These are phyloP conservation scores for Entoloma clypeatum DNA, from an alignment of 1,284 basidiomycete species.

Conservation along the genomic window DNA sequence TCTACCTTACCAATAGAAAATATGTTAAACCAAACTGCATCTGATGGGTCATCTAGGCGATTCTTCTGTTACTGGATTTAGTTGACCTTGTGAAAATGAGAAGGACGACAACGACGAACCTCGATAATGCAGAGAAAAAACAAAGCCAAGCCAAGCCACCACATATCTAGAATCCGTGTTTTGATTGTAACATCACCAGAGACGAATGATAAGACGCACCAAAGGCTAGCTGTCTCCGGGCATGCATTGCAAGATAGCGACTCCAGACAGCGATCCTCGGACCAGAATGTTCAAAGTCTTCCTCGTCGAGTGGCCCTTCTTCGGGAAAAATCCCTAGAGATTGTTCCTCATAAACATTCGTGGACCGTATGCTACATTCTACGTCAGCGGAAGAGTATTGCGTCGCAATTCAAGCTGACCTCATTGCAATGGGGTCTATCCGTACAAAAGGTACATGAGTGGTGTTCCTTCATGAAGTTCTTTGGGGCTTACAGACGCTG, in stretches of 20 bases:
- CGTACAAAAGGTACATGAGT: too few relatives aligned
- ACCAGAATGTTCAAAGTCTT: slow-evolving; percentile 41
- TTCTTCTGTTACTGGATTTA: slow-evolving; percentile 39
- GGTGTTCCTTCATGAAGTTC: too few relatives aligned
- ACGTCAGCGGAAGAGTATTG: not conserved
- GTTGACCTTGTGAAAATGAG: slow-evolving; percentile 7
- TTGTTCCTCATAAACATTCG: slow-evolving; percentile 95
- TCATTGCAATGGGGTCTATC: slow-evolving; percentile 68
- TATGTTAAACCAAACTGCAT: slow-evolving; percentile 71
- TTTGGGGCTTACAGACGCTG: slow-evolving; percentile 55
- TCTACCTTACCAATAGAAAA: slow-evolving; percentile 64
- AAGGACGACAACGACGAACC: slow-evolving; percentile 39
- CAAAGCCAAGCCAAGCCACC: slow-evolving; percentile 80
- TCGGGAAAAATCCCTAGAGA: slow-evolving; percentile 74
- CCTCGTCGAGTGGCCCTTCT: slow-evolving; percentile 44
- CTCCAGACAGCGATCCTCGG: slow-evolving; percentile 67
- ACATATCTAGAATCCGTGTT: slow-evolving; percentile 61
- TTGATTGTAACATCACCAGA: not conserved
- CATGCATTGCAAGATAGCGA: slow-evolving; percentile 74
- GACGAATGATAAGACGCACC: slow-evolving; percentile 39
- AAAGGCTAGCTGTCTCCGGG: slow-evolving; percentile 84
- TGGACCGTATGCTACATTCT: slow-evolving; percentile 79
- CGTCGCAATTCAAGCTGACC: slow-evolving; percentile 34
- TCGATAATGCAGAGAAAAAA: slow-evolving; percentile 88
- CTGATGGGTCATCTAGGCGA: slow-evolving; percentile 50